A percentile compares a stretch with the other conserved stretches of the same genome.
Conservation (phyloP, 805 yeast genomes). For the Ascoidea tarda region DNA sequence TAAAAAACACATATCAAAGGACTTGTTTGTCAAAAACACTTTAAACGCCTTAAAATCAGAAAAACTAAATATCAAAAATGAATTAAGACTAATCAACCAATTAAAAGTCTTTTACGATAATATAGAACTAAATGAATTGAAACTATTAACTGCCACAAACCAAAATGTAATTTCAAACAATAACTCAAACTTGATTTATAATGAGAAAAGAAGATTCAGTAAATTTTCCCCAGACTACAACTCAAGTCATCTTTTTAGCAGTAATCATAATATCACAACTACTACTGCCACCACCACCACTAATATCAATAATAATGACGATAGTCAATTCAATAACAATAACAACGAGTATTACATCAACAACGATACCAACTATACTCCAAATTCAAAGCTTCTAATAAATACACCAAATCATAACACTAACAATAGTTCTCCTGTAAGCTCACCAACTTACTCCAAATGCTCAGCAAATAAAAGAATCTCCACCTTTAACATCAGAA, state of each 20-base stretch:
- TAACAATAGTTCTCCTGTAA: background rate
- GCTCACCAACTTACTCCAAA: background rate
- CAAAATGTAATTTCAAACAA: no score
- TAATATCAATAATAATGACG: background rate
- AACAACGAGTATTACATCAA: conserved; percentile 1
- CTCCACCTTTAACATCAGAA: background rate
- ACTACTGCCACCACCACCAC: background rate
- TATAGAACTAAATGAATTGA: conserved; percentile 7
- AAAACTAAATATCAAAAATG: conserved; percentile 5
- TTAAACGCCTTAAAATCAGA: conserved; percentile 16
- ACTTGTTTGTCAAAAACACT: conserved; percentile 20
- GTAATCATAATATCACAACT: background rate
- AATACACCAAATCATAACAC: background rate
- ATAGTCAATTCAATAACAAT: background rate
- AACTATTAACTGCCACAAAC: conserved; percentile 2
- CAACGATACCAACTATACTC: conserved; percentile 3
- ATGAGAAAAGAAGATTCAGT: no score
- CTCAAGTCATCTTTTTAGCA: no score
- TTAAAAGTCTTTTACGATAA: conserved; percentile 8
- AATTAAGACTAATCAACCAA: conserved; percentile 6
- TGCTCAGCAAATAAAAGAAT: background rate
- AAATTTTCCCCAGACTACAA: no score
- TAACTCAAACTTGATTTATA: no score
- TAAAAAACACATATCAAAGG: conserved; percentile 17
- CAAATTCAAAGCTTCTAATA: background rate